Base-by-base conservation (phyloP, 106 monocot genomes). In the Apostasia ramifera region DNA sequence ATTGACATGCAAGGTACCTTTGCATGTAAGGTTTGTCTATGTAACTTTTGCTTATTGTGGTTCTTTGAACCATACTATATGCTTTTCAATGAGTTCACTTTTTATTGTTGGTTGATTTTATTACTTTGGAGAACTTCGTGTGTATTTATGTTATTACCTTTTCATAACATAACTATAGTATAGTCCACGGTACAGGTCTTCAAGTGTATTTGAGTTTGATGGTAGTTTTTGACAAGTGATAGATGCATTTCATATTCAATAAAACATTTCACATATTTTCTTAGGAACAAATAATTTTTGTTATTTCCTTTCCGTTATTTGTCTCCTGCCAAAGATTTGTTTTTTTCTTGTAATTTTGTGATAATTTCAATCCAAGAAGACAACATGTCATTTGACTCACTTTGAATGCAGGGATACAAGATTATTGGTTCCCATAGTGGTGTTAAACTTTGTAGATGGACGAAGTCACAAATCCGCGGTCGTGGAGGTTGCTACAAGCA, bases 361-460 rank as follows among this genome's bases (percentile, higher is more conserved):
- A n/a, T n/a, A n/a, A n/a, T n/a, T n/a, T n/a, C n/a, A n/a, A n/a
- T n/a, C n/a, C n/a, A n/a, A n/a, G n/a, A n/a, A n/a, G n/a, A n/a
- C n/a, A n/a, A n/a, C n/a, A n/a, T n/a, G n/a, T n/a, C n/a, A n/a
- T n/a, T n/a, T n/a, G n/a, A n/a, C n/a, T n/a, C n/a, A n/a, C n/a
- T n/a, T n/a, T n/a, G n/a, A n/a, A 11, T 61, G 66, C 85, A 95
- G 95, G 95, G 95, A 48, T 95, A 95, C 70, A 95, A 95, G 76
- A 91, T 95, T 74, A 88, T 95, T 73, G 95, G 95, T 78, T 95
- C 95, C 51, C 91, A 95, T 80, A 95, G 95, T 82, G 95, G 95
- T 65, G 95, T 95, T 62, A 95, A 95, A 68, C 71, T 95, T 62
- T 95, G 95, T 84, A 86, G 95, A 63, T 95, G 95, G 95, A 95